Conservation (phyloP, 805 yeast genomes). For the Saccharomyces eubayanus region DNA sequence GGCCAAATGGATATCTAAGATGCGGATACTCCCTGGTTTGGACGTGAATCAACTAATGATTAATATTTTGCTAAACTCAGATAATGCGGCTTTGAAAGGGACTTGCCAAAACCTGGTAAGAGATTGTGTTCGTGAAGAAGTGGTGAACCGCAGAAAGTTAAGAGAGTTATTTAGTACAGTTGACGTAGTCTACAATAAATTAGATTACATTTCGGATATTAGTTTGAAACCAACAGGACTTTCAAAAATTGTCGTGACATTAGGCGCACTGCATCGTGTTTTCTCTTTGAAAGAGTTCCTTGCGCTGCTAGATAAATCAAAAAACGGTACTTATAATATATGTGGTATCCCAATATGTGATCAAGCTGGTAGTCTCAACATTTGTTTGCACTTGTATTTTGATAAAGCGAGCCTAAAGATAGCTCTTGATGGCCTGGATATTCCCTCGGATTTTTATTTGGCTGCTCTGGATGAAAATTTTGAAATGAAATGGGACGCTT, state of each 20-base stretch:
- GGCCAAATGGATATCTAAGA: constrained; percentile 42
- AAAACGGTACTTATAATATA: neutral
- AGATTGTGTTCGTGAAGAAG: constrained; percentile 35
- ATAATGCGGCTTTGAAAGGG: constrained; percentile 31
- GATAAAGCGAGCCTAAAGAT: neutral
- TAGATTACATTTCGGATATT: constrained; percentile 46
- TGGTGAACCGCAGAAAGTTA: constrained; percentile 35
- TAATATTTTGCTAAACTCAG: constrained; percentile 37
- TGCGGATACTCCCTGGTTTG: constrained; percentile 44
- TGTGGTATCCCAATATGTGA: neutral
- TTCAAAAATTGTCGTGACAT: constrained; percentile 40
- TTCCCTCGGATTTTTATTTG: constrained; percentile 21
- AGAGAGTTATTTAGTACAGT: constrained; percentile 27
- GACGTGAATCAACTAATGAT: constrained; percentile 42
- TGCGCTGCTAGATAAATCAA: neutral
- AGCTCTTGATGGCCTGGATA: constrained; percentile 36
- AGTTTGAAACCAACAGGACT: constrained; percentile 45
- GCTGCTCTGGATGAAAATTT: neutral
- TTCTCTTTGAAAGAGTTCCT: constrained; percentile 28
- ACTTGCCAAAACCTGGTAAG: constrained; percentile 22
- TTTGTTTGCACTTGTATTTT: constrained; percentile 38
- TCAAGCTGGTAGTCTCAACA: constrained; percentile 17
- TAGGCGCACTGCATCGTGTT: constrained; percentile 28
- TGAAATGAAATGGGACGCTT: neutral
- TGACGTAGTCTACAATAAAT: constrained; percentile 31